Base-by-base conservation (phyloP, 2,329 filamentous ascomycete genomes). In the Leptographium lundbergii region DNA sequence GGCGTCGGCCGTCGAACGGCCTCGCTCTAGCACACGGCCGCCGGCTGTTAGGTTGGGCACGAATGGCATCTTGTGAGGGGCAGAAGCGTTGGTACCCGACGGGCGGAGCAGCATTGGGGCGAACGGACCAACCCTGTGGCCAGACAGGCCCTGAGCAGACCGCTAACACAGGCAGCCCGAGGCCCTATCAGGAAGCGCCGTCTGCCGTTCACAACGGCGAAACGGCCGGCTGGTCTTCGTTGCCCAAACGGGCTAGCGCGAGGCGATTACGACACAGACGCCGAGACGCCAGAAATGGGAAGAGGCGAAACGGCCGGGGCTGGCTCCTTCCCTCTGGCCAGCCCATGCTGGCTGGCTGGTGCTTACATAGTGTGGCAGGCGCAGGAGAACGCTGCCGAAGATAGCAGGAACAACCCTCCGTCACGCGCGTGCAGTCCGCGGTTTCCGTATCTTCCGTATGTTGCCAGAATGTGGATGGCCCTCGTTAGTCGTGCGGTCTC, bases 41-140 rank as follows among this genome's bases (percentile, higher is more conserved):
- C 22, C 36, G 36, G 54, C 17, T 13, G 6, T 34, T 48, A 34
- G 39, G 42, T 56, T 56, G 54, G 54, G 54, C 54, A 56, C 2
- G 6, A 47, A 56, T 48, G 42, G 25, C 39, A 27, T 39, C 29
- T 24, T 36, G 29, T 29, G 51, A 27, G 53, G 29, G 22, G 14
- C 29, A 19, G 51, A 53, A 22, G 54, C 42, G 54, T 56, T 56
- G 54, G 7, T 56, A 56, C 54, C 54, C 54, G 42, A 56, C n/a
- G 54, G 39, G 39, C 54, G 54, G 54, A 56, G 53, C 13, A 25
- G 14, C 14, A 9, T 53, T 27, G 27, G 50, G 25, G 27, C 29
- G 13, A 32, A 34, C 51, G 22, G 51, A 29, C 51, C 51, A 53
- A 53, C 51, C 51, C 27, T 22, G 51, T 34, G 51, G 51, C 51